Conservation (phyloP, 768 basidiomycete species). For the Lanmaoa rubissima region DNA sequence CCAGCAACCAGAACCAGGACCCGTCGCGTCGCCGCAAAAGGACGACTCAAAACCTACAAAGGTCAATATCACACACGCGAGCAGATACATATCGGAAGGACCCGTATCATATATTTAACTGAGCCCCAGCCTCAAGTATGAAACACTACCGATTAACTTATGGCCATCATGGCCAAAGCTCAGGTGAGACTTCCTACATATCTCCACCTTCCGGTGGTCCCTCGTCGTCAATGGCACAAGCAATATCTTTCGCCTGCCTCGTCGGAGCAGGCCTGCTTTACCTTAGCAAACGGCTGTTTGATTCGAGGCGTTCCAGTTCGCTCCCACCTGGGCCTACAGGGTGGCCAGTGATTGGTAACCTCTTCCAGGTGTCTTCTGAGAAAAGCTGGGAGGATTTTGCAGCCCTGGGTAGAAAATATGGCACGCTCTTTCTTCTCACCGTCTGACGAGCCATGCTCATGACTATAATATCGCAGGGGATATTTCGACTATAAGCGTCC, state of each 20-base stretch:
- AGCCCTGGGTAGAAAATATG: slow-evolving; percentile 33
- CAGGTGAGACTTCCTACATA: too few species aligned
- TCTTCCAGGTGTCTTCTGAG: slow-evolving; percentile 50
- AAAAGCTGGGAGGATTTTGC: slow-evolving; percentile 51
- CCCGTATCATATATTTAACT: too few species aligned
- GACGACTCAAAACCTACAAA: too few species aligned
- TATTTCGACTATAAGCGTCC: slow-evolving; percentile 24
- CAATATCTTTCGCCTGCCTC: slow-evolving; percentile 5
- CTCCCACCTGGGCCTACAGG: background rate
- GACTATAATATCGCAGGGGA: slow-evolving; percentile 23
- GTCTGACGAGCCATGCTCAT: background rate
- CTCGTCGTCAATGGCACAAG: background rate
- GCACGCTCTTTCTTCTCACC: slow-evolving; percentile 25
- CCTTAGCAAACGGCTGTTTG: background rate
- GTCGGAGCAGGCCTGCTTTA: slow-evolving; percentile 19
- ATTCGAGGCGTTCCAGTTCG: background rate
- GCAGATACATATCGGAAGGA: too few species aligned
- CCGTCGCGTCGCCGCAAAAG: too few species aligned
- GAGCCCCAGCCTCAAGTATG: too few species aligned
- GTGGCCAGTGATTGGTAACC: slow-evolving; percentile 49
- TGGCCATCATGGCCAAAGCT: too few species aligned
- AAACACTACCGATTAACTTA: too few species aligned
- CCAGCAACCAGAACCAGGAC: too few species aligned
- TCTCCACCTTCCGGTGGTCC: background rate
- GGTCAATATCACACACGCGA: too few species aligned